A percentile compares a stretch with the other conserved stretches of the same genome.
Evolutionary conservation across 2,329 filamentous ascomycete species (phyloP).

Genomic region (Penicillium sp.): DNA sequence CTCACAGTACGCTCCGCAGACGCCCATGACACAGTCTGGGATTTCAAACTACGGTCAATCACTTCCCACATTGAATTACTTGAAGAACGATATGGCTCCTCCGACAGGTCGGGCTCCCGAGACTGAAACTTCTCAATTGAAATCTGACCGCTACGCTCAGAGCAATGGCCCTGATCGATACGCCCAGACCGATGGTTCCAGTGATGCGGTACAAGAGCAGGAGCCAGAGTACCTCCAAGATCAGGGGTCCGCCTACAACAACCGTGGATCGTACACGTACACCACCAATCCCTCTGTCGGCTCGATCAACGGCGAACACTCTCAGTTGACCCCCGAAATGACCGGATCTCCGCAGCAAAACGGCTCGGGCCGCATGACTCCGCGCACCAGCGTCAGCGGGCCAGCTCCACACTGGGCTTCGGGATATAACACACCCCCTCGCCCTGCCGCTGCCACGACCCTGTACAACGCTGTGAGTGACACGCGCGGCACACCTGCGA

Average conservation of each 20-base stretch:
- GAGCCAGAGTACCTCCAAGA: slow-evolving; percentile 83
- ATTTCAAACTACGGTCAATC: slow-evolving; percentile 67
- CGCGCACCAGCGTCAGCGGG: slow-evolving; percentile 71
- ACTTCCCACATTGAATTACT: slow-evolving; percentile 61
- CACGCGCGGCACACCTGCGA: slow-evolving; percentile 65
- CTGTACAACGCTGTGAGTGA: slow-evolving; percentile 89
- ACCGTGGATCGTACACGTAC: slow-evolving; percentile 77
- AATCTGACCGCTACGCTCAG: slow-evolving; percentile 67
- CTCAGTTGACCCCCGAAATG: slow-evolving; percentile 80
- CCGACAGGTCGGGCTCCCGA: slow-evolving; percentile 66
- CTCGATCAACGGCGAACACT: slow-evolving; percentile 69
- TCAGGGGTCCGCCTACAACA: slow-evolving; percentile 71
- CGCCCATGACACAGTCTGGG: slow-evolving; percentile 62
- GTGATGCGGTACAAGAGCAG: slow-evolving; percentile 71
- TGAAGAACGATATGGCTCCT: slow-evolving; percentile 87
- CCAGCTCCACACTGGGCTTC: slow-evolving; percentile 73
- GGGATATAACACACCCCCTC: slow-evolving; percentile 79
- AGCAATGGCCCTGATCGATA: slow-evolving; percentile 62
- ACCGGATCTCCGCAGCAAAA: slow-evolving; percentile 81
- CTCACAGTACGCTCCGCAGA: slow-evolving; percentile 67
- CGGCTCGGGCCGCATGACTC: slow-evolving; percentile 80
- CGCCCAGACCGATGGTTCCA: slow-evolving; percentile 59
- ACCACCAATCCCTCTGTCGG: slow-evolving; percentile 65
- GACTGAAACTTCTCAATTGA: slow-evolving; percentile 65
- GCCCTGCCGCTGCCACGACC: slow-evolving; percentile 70